phyloP scores from a whole-genome alignment of 2,329 filamentous ascomycete genomes.

The Sarocladium kiliense region DNA sequence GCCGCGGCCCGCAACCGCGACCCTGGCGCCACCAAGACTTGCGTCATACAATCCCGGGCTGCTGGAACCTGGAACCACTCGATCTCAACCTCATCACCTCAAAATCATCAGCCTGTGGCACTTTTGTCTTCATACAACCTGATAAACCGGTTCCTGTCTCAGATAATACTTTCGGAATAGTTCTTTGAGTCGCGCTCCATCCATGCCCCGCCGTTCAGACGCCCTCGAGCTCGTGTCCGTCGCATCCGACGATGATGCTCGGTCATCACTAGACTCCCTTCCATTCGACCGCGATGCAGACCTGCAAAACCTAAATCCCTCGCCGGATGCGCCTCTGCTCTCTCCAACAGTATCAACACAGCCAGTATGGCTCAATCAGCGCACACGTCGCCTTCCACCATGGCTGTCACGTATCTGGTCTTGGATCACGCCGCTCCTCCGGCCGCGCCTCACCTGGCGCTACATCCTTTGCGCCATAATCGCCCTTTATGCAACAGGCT shows the following conservation, averaged over 20 bases:
- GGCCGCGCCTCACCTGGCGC: conserved; percentile 28
- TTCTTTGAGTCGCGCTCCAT: too few relatives aligned
- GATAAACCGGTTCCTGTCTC: too few relatives aligned
- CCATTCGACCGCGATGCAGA: not conserved
- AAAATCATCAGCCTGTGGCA: not conserved
- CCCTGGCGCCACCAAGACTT: not conserved
- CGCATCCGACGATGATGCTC: not conserved
- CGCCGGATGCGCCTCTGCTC: not conserved
- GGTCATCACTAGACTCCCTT: not conserved
- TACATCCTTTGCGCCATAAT: conserved; percentile 25
- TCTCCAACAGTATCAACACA: not conserved
- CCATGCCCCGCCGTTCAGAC: not conserved
- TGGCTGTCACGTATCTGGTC: conserved; percentile 1
- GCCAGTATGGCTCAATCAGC: not conserved
- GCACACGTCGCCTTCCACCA: not conserved
- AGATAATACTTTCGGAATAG: too few relatives aligned
- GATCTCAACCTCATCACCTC: not conserved
- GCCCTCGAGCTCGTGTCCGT: conserved; percentile 1
- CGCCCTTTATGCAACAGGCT: conserved; percentile 32
- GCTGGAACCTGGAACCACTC: not conserved
- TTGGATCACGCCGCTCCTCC: conserved; percentile 13
- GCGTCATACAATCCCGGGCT: not conserved
- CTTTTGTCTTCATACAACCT: not conserved
- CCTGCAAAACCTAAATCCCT: not conserved
- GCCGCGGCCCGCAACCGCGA: not conserved